phyloP scores from a whole-genome alignment of 2,329 filamentous ascomycete genomes.

The Colletotrichum incanum region DNA sequence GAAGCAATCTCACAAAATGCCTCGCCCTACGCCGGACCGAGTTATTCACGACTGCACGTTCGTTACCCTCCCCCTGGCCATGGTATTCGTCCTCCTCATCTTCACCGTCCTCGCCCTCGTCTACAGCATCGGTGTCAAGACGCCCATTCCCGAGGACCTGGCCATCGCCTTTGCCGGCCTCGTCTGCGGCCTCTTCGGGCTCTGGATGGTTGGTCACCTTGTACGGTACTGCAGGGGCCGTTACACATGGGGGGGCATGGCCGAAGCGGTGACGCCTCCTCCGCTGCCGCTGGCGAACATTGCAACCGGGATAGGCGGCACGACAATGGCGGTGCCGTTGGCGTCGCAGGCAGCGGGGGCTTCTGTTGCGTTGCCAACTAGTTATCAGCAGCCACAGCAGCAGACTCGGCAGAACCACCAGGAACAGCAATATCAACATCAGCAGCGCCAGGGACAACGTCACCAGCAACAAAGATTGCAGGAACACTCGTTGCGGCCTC shows the following conservation, averaged over 20 bases:
- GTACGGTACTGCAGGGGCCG: slow-evolving; percentile 29
- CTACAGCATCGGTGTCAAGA: slow-evolving; percentile 27
- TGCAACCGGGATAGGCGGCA: neutral
- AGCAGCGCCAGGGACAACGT: neutral
- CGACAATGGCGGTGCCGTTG: neutral
- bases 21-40: slow-evolving; percentile 9
- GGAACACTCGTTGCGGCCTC: neutral
- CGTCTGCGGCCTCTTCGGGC: slow-evolving; percentile 21
- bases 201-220: slow-evolving; percentile 29
- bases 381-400: slow-evolving; percentile 10
- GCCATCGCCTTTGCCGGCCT: slow-evolving; percentile 13
- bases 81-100: slow-evolving; percentile 29
- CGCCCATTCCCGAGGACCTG: slow-evolving; percentile 22
- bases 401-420: neutral
- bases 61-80: slow-evolving; percentile 23
- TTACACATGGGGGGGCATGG: neutral
- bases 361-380: neutral
- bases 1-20: slow-evolving; percentile 5
- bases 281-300: slow-evolving; percentile 3
- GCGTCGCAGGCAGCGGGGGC: neutral
- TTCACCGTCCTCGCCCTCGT: slow-evolving; percentile 34
- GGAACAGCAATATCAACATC: neutral
- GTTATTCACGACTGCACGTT: slow-evolving; percentile 32
- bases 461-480: neutral
- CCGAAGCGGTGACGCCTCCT: neutral